These are phyloP conservation scores for Solanum dulcamara DNA, from an alignment of 257 asterid genomes.

Conservation along the genomic window DNA sequence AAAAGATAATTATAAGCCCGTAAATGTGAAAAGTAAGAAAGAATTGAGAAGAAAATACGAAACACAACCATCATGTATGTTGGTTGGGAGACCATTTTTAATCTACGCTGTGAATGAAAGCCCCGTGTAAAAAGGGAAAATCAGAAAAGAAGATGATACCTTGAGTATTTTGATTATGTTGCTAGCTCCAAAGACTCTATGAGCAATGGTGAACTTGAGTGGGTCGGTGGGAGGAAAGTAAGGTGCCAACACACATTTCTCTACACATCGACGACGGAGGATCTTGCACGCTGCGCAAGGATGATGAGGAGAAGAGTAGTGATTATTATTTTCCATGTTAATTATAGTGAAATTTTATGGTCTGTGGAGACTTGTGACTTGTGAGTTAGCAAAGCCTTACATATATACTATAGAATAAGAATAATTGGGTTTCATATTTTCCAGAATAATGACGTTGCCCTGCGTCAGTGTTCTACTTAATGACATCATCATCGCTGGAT, in stretches of 20 bases:
- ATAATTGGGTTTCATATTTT: background rate
- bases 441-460: background rate
- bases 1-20: background rate
- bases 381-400: background rate
- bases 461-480: background rate
- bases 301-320: background rate
- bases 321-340: background rate
- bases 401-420: too few relatives aligned
- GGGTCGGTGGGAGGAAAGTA: constrained; percentile 27
- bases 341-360: too few relatives aligned
- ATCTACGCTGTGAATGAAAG: too few relatives aligned
- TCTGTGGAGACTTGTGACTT: background rate
- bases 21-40: background rate
- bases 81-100: background rate
- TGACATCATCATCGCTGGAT: background rate
- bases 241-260: constrained; percentile 25
- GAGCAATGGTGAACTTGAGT: constrained; percentile 25
- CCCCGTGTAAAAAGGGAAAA: background rate
- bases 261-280: constrained; percentile 22
- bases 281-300: constrained; percentile 37
- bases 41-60: background rate
- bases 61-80: background rate
- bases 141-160: background rate
- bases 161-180: constrained; percentile 28
- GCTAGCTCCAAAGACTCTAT: constrained; percentile 28